Percentiles rank a stretch among this genome's conserved stretches.
Conservation (phyloP, 495 filamentous ascomycete genomes). For the Chaetomium tenue region DNA sequence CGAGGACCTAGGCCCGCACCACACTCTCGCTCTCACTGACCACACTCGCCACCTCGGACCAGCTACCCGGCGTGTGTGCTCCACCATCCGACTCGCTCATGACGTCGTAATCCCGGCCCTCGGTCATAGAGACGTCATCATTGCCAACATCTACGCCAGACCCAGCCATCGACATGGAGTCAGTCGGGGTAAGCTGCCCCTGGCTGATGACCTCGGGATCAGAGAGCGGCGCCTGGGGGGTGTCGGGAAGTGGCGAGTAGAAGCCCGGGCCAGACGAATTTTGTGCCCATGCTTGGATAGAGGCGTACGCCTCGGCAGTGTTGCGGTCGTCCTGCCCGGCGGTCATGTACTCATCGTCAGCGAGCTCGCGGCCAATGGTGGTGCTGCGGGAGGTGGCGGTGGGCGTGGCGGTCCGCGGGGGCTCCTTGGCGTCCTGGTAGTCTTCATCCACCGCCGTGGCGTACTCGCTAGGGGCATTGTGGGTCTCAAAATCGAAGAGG, state of each 20-base stretch:
- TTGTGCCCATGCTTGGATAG: constrained; percentile 59
- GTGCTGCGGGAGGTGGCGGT: constrained; percentile 20
- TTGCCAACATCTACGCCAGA: constrained; percentile 38
- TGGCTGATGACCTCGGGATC: constrained; percentile 48
- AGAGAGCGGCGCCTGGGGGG: constrained; percentile 38
- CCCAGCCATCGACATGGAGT: constrained; percentile 48
- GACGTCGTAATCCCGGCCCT: constrained; percentile 50
- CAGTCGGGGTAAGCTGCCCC: constrained; percentile 52
- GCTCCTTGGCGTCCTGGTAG: neutral
- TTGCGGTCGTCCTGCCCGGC: constrained; percentile 41
- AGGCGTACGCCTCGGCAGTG: constrained; percentile 43
- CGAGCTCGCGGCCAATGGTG: constrained; percentile 39
- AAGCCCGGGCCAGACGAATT: constrained; percentile 42
- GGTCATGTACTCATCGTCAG: constrained; percentile 47
- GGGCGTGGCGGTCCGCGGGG: constrained; percentile 2
- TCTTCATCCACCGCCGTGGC: constrained; percentile 17
- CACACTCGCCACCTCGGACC: constrained; percentile 76
- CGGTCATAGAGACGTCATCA: constrained; percentile 33
- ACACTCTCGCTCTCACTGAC: constrained; percentile 57
- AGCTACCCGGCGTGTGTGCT: constrained; percentile 64
- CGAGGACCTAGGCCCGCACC: constrained; percentile 33
- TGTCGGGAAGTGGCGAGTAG: constrained; percentile 52
- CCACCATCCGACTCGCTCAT: constrained; percentile 66
- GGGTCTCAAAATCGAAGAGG: constrained; percentile 37
- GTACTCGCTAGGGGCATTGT: constrained; percentile 21